Conservation (phyloP, 2,329 filamentous ascomycete species). For the Pezicula carpinea region DNA sequence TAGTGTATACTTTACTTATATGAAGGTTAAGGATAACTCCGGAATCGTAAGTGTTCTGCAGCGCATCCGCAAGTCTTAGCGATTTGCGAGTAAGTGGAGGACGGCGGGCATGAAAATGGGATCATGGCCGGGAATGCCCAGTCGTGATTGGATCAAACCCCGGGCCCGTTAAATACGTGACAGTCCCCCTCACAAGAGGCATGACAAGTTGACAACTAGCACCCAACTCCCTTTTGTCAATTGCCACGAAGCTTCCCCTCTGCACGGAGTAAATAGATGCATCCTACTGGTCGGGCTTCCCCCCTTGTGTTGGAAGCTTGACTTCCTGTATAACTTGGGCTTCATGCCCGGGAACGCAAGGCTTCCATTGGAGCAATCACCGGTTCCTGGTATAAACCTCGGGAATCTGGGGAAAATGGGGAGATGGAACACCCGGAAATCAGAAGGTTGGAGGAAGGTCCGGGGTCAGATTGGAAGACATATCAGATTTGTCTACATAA, state of each 20-base stretch:
- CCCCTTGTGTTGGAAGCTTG: background rate
- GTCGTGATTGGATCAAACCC: background rate
- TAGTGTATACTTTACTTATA: background rate
- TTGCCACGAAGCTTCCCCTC: too few species aligned
- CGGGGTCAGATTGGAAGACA: background rate
- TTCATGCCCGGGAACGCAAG: slow-evolving; percentile 4
- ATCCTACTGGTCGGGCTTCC: background rate
- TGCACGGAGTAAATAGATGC: background rate
- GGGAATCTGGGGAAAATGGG: background rate
- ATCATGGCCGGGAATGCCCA: background rate
- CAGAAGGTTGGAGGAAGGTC: background rate
- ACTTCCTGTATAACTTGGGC: background rate
- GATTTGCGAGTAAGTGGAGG: background rate
- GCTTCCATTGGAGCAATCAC: slow-evolving; percentile 1
- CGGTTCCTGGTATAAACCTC: background rate
- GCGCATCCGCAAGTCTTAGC: background rate
- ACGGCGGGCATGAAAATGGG: background rate
- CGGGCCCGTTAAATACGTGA: background rate
- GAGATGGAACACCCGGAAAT: background rate
- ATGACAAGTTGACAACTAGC: background rate
- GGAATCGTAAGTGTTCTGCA: background rate
- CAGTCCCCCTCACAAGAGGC: background rate
- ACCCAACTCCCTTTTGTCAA: too few species aligned
- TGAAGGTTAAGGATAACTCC: background rate
- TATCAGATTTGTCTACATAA: background rate